Conservation (phyloP, 1,284 basidiomycete genomes). For the Boletus semigastroideus region DNA sequence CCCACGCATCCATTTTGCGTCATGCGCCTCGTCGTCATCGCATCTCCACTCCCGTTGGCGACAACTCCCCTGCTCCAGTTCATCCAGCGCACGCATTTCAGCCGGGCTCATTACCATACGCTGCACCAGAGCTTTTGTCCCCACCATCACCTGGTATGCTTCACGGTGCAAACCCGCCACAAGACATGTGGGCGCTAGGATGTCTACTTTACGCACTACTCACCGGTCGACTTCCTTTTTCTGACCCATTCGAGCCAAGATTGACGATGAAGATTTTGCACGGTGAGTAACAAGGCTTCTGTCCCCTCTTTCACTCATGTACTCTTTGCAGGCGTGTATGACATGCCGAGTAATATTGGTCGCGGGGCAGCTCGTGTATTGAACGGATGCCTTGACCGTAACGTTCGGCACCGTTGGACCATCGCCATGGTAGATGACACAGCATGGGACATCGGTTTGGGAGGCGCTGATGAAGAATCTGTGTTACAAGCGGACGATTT, state of each 20-base stretch:
- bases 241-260: slow-evolving; percentile 85
- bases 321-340: slow-evolving; percentile 50
- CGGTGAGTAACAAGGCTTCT: slow-evolving; percentile 48
- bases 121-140: slow-evolving; percentile 75
- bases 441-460: slow-evolving; percentile 82
- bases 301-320: slow-evolving; percentile 2
- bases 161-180: slow-evolving; percentile 55
- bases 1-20: slow-evolving; percentile 35
- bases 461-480: slow-evolving; percentile 38
- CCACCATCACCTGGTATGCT: slow-evolving; percentile 33
- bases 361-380: slow-evolving; percentile 72
- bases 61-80: slow-evolving; percentile 29
- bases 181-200: slow-evolving; percentile 93
- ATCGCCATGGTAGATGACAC: slow-evolving; percentile 73
- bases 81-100: slow-evolving; percentile 49
- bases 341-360: slow-evolving; percentile 59
- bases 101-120: slow-evolving; percentile 88
- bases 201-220: slow-evolving; percentile 84
- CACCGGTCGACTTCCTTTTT: slow-evolving; percentile 79
- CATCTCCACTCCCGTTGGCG: slow-evolving; percentile 54
- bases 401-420: slow-evolving; percentile 65
- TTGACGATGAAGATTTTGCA: slow-evolving; percentile 88
- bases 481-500: slow-evolving; percentile 29
- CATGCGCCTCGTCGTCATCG: slow-evolving; percentile 52
- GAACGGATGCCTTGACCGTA: slow-evolving; percentile 69